Percentiles rank a stretch among this genome's conserved stretches.
Conservation (phyloP, 2,329 filamentous ascomycete species). For the Epichloe glyceriae region DNA sequence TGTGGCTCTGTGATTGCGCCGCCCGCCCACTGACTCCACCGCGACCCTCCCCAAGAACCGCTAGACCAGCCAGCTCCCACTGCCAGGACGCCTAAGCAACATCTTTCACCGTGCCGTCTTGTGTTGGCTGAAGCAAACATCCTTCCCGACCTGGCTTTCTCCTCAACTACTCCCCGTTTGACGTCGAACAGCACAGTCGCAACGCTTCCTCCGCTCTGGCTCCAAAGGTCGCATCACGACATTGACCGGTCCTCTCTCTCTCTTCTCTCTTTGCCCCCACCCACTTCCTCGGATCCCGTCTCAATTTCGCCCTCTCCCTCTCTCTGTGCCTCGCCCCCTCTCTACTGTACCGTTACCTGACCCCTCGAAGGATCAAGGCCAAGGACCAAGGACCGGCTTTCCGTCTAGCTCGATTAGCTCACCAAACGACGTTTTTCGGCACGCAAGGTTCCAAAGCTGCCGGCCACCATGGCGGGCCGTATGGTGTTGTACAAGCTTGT, state of each 20-base stretch:
- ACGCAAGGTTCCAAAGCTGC: not conserved
- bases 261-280: not conserved
- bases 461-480: constrained; percentile 63
- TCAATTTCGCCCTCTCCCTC: not conserved
- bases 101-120: not conserved
- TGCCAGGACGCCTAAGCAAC: constrained; percentile 2
- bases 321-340: not conserved
- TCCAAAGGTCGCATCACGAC: constrained; percentile 1
- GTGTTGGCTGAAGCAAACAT: constrained; percentile 7
- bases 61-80: constrained; percentile 2
- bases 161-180: constrained; percentile 1
- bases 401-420: not conserved
- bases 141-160: constrained; percentile 1
- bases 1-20: no score
- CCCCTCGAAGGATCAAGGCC: not conserved
- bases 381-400: not conserved
- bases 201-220: not conserved
- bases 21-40: constrained; percentile 4
- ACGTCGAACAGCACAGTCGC: constrained; percentile 4
- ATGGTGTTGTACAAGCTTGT: constrained; percentile 95
- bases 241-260: not conserved
- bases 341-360: not conserved
- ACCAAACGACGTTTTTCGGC: not conserved
- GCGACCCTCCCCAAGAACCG: constrained; percentile 2
- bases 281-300: not conserved